Evolutionary conservation across 345 rosid species (phyloP).

Genomic region (Trapa bicornis): DNA sequence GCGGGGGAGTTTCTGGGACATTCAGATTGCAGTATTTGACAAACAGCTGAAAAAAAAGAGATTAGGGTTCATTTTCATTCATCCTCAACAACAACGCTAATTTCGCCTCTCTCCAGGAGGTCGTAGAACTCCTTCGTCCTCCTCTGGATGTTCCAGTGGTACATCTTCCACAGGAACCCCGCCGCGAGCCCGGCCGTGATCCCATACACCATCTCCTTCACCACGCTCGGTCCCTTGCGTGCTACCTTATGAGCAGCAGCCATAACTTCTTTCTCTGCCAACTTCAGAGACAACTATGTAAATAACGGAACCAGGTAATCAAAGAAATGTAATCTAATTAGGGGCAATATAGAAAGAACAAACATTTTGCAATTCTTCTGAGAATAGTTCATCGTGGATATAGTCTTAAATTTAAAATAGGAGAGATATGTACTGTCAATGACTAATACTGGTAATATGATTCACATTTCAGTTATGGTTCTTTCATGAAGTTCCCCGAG

Average conservation of each 20-base stretch:
- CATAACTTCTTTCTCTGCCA: slow-evolving; percentile 7
- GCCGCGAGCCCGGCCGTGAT: slow-evolving; percentile 16
- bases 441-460: too few species aligned
- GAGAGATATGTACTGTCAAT: too few species aligned
- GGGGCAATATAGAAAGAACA: neutral
- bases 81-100: slow-evolving; percentile 24
- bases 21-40: too few species aligned
- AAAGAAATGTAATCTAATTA: neutral
- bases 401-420: too few species aligned
- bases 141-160: slow-evolving; percentile 34
- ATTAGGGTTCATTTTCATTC: slow-evolving; percentile 2
- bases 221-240: slow-evolving; percentile 24
- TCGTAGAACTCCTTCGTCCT: slow-evolving; percentile 23
- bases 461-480: neutral
- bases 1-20: too few species aligned
- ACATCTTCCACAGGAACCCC: slow-evolving; percentile 30
- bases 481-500: neutral
- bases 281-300: neutral
- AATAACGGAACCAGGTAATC: neutral
- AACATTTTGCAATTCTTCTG: neutral
- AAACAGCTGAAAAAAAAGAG: too few species aligned
- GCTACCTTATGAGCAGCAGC: slow-evolving; percentile 15
- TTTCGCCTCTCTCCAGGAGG: slow-evolving; percentile 28
- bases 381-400: neutral
- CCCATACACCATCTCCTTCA: slow-evolving; percentile 24